Base-by-base conservation (phyloP, 164 flowering plant genomes). In the Tinospora cordifolia region DNA sequence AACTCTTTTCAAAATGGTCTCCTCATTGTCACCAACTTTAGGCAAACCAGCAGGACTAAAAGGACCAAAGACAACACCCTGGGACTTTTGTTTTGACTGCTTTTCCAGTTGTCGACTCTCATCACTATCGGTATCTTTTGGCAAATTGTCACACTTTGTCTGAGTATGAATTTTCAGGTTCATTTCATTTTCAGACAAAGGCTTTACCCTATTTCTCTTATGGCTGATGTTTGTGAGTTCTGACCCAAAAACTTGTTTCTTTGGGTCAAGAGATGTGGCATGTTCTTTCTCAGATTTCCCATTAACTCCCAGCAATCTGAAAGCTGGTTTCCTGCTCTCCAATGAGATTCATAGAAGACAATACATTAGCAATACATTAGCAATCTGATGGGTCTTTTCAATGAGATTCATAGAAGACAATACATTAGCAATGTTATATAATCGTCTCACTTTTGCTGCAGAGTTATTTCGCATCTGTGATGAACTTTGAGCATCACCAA, bases 351-450 rank as follows among this genome's bases (percentile, higher is more conserved):
- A 95, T 80, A n/a, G 99, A 92, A 40, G 98, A 88, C 75, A 95
- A 70, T 14, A 95, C 99, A 79, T 95, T 95, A 19, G 98, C 97
- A 80, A 95, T 95, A n/a, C n/a, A n/a, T n/a, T n/a, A n/a, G n/a
- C n/a, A n/a, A n/a, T n/a, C n/a, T n/a, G n/a, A n/a, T n/a, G n/a
- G n/a, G n/a, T 98, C 98, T 95, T 92, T 81, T 88, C 90, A 63
- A 95, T 92, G 27, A 91, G 93, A 72, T 82, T 83, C 91, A 95
- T 80, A n/a, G 99, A 92, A 40, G 98, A 88, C 75, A 95, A 70
- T 14, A 95, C 99, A 79, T 95, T 95, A 19, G 98, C 97, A 80
- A 95, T 95, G 75, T 92, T 98, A 74, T 92, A 95, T 25, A 95
- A 69, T 67, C 98, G 81, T 71, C 98, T 84, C 8, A 92, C 93